These are phyloP conservation scores for Clavispora asparagi DNA, from an alignment of 805 yeast species.

Conservation along the genomic window DNA sequence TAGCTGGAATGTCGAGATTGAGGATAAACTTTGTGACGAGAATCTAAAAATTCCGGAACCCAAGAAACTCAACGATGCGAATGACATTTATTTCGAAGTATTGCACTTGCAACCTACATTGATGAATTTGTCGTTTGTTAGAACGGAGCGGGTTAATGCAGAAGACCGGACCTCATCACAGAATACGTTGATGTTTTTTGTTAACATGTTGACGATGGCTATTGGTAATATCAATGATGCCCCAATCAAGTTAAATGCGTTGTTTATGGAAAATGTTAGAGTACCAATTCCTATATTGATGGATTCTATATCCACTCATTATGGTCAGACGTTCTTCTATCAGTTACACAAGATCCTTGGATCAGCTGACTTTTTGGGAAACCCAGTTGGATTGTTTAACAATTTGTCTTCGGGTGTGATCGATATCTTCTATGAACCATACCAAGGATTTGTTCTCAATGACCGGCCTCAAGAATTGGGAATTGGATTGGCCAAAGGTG, in stretches of 20 bases:
- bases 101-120: conserved; percentile 90
- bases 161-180: conserved; percentile 57
- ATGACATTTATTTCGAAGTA: conserved; percentile 87
- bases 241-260: conserved; percentile 82
- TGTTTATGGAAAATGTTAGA: conserved; percentile 82
- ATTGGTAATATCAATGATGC: conserved; percentile 97
- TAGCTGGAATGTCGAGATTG: conserved; percentile 50
- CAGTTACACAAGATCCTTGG: conserved; percentile 92
- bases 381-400: conserved; percentile 95
- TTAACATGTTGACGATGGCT: conserved; percentile 91
- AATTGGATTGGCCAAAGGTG: conserved; percentile 93
- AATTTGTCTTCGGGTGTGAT: conserved; percentile 90
- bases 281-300: conserved; percentile 74
- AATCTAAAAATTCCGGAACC: conserved; percentile 69
- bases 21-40: conserved; percentile 57
- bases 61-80: conserved; percentile 44
- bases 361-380: conserved; percentile 93
- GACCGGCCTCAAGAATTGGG: conserved; percentile 97
- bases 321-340: conserved; percentile 85
- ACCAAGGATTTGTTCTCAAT: conserved; percentile 88
- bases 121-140: conserved; percentile 81
- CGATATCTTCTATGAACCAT: conserved; percentile 96
- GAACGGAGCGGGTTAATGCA: conserved; percentile 73
- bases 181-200: conserved; percentile 66
- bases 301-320: conserved; percentile 74